These are phyloP conservation scores for Rostrohypoxylon terebratum DNA, from an alignment of 495 filamentous ascomycete genomes.

Conservation along the genomic window DNA sequence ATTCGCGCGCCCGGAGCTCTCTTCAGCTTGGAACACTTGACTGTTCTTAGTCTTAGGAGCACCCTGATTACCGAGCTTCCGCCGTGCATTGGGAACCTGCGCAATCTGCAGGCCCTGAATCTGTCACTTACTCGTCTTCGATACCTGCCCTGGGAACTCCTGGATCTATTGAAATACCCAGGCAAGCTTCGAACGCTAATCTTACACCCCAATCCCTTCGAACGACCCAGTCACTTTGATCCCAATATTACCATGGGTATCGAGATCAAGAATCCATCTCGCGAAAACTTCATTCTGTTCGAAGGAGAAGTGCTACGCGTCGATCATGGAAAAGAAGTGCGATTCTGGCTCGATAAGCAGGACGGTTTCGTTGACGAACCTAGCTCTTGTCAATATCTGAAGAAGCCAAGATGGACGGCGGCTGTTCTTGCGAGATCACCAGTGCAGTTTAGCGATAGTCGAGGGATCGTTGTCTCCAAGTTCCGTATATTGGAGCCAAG, in stretches of 20 bases:
- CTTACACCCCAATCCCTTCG: conserved; percentile 64
- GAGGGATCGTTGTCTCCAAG: conserved; percentile 45
- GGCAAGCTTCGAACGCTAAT: conserved; percentile 52
- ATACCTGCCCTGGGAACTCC: conserved; percentile 77
- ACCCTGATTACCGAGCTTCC: conserved; percentile 76
- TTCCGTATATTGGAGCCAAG: conserved; percentile 34
- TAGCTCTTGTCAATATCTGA: not conserved
- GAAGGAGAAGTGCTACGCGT: not conserved
- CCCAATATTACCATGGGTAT: not conserved
- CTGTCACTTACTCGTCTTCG: conserved; percentile 75
- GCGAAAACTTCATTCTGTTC: not conserved
- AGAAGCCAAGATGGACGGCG: conserved; percentile 23
- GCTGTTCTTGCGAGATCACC: conserved; percentile 41
- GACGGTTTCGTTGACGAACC: not conserved
- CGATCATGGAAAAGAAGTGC: not conserved
- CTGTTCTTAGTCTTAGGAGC: conserved; percentile 76
- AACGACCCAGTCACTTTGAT: conserved; percentile 45
- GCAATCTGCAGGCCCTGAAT: conserved; percentile 74
- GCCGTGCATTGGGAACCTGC: conserved; percentile 70
- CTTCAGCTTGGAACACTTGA: conserved; percentile 68
- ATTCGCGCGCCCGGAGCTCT: conserved; percentile 61
- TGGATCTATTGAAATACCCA: conserved; percentile 64
- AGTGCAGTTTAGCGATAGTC: conserved; percentile 50
- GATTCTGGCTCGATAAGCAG: conserved; percentile 32
- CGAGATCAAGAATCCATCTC: not conserved